Conservation (phyloP, 352 stramenopile species). For the Peronospora farinosa region DNA sequence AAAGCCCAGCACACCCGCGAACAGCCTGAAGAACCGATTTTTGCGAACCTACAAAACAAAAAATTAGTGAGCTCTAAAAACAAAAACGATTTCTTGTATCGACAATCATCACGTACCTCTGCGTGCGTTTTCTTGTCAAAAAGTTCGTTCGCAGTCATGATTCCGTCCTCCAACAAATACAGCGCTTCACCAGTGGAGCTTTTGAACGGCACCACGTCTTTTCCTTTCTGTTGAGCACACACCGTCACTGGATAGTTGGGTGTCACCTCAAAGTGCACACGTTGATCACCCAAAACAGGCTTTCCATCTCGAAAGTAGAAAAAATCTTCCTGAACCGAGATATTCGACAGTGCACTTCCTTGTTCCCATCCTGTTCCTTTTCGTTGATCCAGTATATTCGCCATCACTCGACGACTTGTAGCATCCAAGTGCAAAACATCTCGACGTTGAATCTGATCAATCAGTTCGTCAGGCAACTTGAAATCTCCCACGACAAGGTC, state of each 20-base stretch:
- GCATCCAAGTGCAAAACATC: conserved; percentile 45
- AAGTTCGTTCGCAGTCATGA: conserved; percentile 38
- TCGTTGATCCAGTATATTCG: conserved; percentile 47
- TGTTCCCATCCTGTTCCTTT: conserved; percentile 35
- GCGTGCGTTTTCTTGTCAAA: conserved; percentile 40
- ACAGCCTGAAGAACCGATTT: conserved; percentile 61
- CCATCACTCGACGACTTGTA: conserved; percentile 45
- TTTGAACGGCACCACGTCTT: conserved; percentile 35
- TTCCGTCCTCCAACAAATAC: conserved; percentile 57
- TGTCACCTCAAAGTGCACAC: conserved; percentile 56
- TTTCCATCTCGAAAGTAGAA: conserved; percentile 38
- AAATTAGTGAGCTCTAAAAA: background rate
- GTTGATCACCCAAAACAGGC: conserved; percentile 47
- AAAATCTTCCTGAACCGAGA: conserved; percentile 51
- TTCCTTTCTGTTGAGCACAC: conserved; percentile 32
- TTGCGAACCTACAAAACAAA: conserved; percentile 36
- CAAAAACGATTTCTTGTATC: background rate
- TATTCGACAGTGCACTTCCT: conserved; percentile 39
- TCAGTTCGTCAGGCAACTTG: conserved; percentile 39
- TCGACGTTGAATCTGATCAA: conserved; percentile 63
- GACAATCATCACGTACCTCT: conserved; percentile 29
- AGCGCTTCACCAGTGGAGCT: conserved; percentile 40
- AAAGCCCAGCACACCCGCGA: conserved; percentile 54
- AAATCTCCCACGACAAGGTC: conserved; percentile 61
- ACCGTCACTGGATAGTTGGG: conserved; percentile 66